Evolutionary conservation across 345 rosid genomes (phyloP), one percentile per base, ranked within the genome.

Genomic region (Rubroshorea leprosula): DNA sequence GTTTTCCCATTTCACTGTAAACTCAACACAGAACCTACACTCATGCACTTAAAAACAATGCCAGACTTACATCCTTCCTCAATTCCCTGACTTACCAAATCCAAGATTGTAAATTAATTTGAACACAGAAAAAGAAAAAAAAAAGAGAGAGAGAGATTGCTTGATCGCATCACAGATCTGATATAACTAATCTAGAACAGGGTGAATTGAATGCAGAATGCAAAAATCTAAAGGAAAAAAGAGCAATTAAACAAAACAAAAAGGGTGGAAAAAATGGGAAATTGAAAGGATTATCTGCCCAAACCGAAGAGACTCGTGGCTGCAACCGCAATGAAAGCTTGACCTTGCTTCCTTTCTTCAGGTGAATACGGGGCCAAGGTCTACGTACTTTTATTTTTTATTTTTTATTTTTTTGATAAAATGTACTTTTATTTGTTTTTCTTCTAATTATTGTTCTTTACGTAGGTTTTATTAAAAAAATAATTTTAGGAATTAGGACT

Each of bases 301-400:
- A 84, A 74, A 60, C 90, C 86, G 78, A 81, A 84, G 68, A 84
- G 86, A 72, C 86, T 81, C 90, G 78, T 84, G 54, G 83, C 78
- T 57, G 17, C 23, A 51, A 52, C 27, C 7, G 41, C 5, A 13
- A 35, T 2, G 41, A 13, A 35, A 38, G 49, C 38, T 52, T 17
- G 71, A 41, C 21, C 50, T 43, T 27, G 17, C 50, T 43, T 27
- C 26, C 22, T 46, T 26, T 56, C 41, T 38, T 50, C 38, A 9
- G 63, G 29, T 46, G 18, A 41, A 53, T 58, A 29, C 45, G n/a
- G 51, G 27, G 38, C n/a, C n/a, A 49, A 14, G 21, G 41, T 31
- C n/a, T 51, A 24, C 15, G 10, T 18, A 5, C 24, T 21, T 41
- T 17, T 18, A 18, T 41, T 17, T 18, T 31, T 7, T 14, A 23